phyloP scores from a whole-genome alignment of 768 basidiomycete genomes.

The Lactifluus subvellereus region DNA sequence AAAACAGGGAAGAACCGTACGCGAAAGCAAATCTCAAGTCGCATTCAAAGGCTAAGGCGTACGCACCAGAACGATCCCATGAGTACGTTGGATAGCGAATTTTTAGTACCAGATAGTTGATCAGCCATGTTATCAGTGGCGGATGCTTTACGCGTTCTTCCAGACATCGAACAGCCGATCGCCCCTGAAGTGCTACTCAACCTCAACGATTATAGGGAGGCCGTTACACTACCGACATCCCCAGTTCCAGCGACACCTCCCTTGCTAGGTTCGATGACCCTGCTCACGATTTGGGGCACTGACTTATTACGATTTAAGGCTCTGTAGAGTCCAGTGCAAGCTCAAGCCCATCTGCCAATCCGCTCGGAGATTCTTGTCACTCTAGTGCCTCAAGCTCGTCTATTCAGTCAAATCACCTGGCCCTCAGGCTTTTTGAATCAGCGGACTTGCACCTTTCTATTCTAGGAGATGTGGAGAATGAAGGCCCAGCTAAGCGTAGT shows the following conservation, averaged over 20 bases:
- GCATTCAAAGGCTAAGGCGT: slow-evolving; percentile 36
- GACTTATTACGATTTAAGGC: slow-evolving; percentile 6
- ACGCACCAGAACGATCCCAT: slow-evolving; percentile 31
- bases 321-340: slow-evolving; percentile 14
- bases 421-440: neutral
- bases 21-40: slow-evolving; percentile 38
- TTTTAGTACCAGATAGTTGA: neutral
- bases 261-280: slow-evolving; percentile 13
- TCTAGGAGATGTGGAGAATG: neutral
- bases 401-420: slow-evolving; percentile 5
- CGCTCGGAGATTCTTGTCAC: neutral
- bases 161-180: slow-evolving; percentile 2
- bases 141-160: slow-evolving; percentile 10
- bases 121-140: slow-evolving; percentile 5
- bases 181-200: slow-evolving; percentile 9
- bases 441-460: slow-evolving; percentile 13
- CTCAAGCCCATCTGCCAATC: slow-evolving; percentile 14
- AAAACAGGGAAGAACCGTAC: slow-evolving; percentile 37
- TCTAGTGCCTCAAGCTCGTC: slow-evolving; percentile 10
- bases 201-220: neutral
- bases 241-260: slow-evolving; percentile 11
- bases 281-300: neutral
- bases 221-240: neutral
- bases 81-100: slow-evolving; percentile 27
- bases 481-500: neutral